Base-by-base conservation (phyloP, 176 grass and related monocot genomes). In the Themeda triandra region DNA sequence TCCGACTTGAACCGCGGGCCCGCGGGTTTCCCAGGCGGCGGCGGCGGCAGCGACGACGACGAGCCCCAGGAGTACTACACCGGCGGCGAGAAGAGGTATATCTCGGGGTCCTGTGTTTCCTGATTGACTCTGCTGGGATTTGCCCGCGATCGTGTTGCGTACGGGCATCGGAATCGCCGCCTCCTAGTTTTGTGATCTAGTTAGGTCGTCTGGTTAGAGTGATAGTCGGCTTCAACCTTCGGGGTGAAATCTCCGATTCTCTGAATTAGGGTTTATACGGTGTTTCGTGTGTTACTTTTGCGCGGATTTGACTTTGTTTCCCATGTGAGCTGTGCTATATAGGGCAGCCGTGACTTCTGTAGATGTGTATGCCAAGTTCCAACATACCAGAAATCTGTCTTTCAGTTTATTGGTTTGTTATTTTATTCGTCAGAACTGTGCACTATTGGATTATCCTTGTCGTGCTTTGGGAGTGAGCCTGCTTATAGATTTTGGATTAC, bases 11-110 rank as follows among this genome's bases (percentile, higher is more conserved):
- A 89, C 80, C 86, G 96, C 64, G 86, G 81, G 0, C 75, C 96
- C 53, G 42, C 80, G 64, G 86, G 91, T 2, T 81, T 90, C 82
- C 77, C 89, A 2, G 85, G 86, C 32, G 77, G 28, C 54, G 73
- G 81, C 2, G 85, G 86, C 51, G 83, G 87, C 77, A 90, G 90
- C 77, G 94, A 97, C 66, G 88, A 86, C 65, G 91, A 98, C 49
- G 86, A 84, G 60, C 96, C 93, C 48, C 93, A 96, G 91, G 91
- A 99, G 91, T 99, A 99, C 78, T 99, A 99, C 77, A 99, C 93
- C 69, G 93, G 96, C 36, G 93, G 96, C 65, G 96, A 96, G 91
- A 99, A 99, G 80, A 99, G 96, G 96, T 94, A 19, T 54, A 45
- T 73, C 36, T 35, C 3, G 9, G 19, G 19, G 19, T 37, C 78